Evolutionary conservation across 768 basidiomycete species (phyloP).

Genomic region (Leccinum incarnatum): DNA sequence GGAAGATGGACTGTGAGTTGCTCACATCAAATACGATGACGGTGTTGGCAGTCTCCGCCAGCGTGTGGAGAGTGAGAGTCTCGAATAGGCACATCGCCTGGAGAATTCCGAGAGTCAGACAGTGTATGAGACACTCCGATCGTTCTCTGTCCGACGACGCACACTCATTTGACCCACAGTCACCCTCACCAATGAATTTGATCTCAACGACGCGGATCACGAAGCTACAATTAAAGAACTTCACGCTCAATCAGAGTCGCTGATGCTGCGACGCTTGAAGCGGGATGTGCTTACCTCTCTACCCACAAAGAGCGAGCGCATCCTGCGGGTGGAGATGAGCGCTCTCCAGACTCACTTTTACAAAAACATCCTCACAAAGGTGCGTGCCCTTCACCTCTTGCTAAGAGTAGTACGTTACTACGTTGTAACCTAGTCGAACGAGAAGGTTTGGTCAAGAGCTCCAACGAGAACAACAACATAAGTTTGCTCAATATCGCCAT

Average conservation of each 20-base stretch:
- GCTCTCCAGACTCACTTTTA: conserved; percentile 96
- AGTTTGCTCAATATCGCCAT: conserved; percentile 98
- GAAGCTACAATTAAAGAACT: conserved; percentile 94
- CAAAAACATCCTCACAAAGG: conserved; percentile 96
- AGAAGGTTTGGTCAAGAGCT: conserved; percentile 92
- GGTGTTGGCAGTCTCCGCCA: conserved; percentile 95
- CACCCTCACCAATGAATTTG: conserved; percentile 91
- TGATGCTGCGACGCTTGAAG: conserved; percentile 95
- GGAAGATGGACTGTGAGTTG: conserved; percentile 9
- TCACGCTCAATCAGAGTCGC: conserved; percentile 85
- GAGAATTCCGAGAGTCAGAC: too few relatives aligned
- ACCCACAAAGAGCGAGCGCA: conserved; percentile 97
- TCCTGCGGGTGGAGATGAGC: conserved; percentile 96
- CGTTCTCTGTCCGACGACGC: conserved; percentile 57
- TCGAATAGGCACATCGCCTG: too few relatives aligned
- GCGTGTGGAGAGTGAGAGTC: conserved; percentile 93
- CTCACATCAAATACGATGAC: conserved; percentile 98
- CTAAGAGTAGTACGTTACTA: not conserved
- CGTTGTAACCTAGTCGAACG: conserved; percentile 5
- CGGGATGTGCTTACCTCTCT: conserved; percentile 93
- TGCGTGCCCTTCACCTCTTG: conserved; percentile 26
- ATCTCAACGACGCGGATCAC: conserved; percentile 89
- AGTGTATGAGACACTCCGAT: conserved; percentile 44
- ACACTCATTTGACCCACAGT: conserved; percentile 46
- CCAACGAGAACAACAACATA: conserved; percentile 86